These are phyloP conservation scores for Alnus rubra DNA, from an alignment of 306 rosid genomes.

Conservation along the genomic window DNA sequence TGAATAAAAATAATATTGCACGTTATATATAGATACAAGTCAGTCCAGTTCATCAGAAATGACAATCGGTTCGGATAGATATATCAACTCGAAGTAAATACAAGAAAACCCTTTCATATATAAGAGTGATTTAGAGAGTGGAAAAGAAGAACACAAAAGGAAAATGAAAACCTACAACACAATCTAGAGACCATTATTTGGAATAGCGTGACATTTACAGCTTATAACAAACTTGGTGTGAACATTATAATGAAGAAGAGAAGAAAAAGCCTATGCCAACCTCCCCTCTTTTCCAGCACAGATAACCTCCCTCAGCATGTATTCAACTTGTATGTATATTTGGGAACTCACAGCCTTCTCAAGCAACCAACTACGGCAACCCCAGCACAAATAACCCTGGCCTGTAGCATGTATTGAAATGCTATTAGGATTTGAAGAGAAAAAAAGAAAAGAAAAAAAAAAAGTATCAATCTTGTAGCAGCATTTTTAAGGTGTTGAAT, in stretches of 20 bases:
- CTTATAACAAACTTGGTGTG: neutral
- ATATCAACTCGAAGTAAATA: neutral
- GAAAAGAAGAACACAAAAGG: neutral
- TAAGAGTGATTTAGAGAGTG: too few relatives aligned
- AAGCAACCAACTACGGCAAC: slow-evolving; percentile 26
- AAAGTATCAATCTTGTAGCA: too few relatives aligned
- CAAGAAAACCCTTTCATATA: neutral
- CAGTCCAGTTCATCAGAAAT: neutral
- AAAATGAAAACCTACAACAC: neutral
- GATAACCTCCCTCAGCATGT: slow-evolving; percentile 33
- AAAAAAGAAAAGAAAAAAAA: too few relatives aligned
- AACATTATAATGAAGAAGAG: neutral
- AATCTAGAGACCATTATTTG: neutral
- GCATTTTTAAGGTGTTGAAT: neutral
- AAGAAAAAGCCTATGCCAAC: neutral
- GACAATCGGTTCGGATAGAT: neutral
- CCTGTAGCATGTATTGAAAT: too few relatives aligned
- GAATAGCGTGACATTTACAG: neutral
- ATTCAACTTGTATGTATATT: slow-evolving; percentile 18
- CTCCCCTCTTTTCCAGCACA: slow-evolving; percentile 30
- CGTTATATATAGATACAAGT: neutral
- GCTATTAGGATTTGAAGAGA: too few relatives aligned
- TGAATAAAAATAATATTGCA: neutral
- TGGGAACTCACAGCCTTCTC: slow-evolving; percentile 13
- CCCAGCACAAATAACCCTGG: too few relatives aligned